Base-by-base conservation (phyloP, 805 yeast genomes). In the Alloascoidea hylecoeti region DNA sequence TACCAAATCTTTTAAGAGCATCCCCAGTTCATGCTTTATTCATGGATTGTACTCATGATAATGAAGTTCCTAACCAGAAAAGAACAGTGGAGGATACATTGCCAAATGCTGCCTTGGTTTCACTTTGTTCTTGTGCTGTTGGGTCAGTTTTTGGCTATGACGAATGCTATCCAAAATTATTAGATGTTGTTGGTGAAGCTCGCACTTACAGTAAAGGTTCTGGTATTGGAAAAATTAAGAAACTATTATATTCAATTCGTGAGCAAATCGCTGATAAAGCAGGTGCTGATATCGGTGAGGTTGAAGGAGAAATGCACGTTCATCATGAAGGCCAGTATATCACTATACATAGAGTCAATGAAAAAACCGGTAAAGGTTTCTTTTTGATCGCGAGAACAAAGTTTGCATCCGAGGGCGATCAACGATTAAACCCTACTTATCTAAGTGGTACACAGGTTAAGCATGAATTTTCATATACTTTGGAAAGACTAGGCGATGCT, bases 31-130 rank as follows among this genome's bases (percentile, higher is more conserved):
- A 86, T 58, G 96, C 97, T 0, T 63, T 92, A 48, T 80, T 89
- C 48, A 89, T 92, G 96, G 97, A 92, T 52, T 89, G 96, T 51
- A 88, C 97, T 2, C 98, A 89, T 55, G 98, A 89, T 56, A 89
- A 89, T 52, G 92, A 86, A 58, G 78, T 76, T 15, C 95, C 96
- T 2, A 70, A 67, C 34, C 94, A 89, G 48, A 85, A 81, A 58
- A 73, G 97, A 53, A 86, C 96, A 0, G 79, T 84, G 1, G 96
- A 88, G 52, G 98, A 89, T 51, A 88, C 97, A 0, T 64, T 89
- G 34, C 94, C 96, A 5, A 89, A 81, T 49, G 96, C 96, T 2
- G 98, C 96, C 0, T 64, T 89, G 38, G 96, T 92, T 3, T 78
- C 96, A 0, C 72, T 89, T 53, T 88, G 97, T 49, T 75, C 94